These are phyloP conservation scores for Diaporthe ilicicola DNA, from an alignment of 2,329 filamentous ascomycete genomes.

Conservation along the genomic window DNA sequence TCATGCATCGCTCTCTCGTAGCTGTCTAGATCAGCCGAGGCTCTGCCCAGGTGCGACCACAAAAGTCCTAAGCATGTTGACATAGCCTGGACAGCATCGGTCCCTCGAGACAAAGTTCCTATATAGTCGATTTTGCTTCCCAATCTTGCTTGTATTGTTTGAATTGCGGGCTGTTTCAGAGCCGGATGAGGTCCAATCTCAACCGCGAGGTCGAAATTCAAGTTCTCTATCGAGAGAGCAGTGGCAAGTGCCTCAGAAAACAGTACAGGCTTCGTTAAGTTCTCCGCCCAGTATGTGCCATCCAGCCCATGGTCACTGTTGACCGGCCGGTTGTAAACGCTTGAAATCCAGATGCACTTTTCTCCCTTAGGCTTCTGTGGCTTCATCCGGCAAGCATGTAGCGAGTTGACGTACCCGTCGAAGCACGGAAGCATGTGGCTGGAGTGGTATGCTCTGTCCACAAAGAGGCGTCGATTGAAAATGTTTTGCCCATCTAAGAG, in stretches of 20 bases:
- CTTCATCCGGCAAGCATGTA: neutral
- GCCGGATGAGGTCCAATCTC: slow-evolving; percentile 49
- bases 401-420: slow-evolving; percentile 24
- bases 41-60: slow-evolving; percentile 19
- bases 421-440: slow-evolving; percentile 44
- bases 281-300: slow-evolving; percentile 35
- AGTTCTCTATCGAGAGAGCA: slow-evolving; percentile 20
- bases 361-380: neutral
- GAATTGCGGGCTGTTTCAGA: slow-evolving; percentile 47
- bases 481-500: slow-evolving; percentile 38
- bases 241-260: slow-evolving; percentile 34
- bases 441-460: slow-evolving; percentile 52
- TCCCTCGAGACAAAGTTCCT: slow-evolving; percentile 35
- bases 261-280: slow-evolving; percentile 37
- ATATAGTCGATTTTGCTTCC: slow-evolving; percentile 36
- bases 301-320: neutral
- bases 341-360: slow-evolving; percentile 36
- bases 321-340: slow-evolving; percentile 30
- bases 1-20: slow-evolving; percentile 1
- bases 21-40: neutral
- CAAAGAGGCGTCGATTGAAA: slow-evolving; percentile 43
- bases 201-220: slow-evolving; percentile 31
- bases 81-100: slow-evolving; percentile 33
- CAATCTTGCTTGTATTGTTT: slow-evolving; percentile 38
- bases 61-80: slow-evolving; percentile 32